Conservation (phyloP, 305 asterid genomes). For the Fraxinus ornus region DNA sequence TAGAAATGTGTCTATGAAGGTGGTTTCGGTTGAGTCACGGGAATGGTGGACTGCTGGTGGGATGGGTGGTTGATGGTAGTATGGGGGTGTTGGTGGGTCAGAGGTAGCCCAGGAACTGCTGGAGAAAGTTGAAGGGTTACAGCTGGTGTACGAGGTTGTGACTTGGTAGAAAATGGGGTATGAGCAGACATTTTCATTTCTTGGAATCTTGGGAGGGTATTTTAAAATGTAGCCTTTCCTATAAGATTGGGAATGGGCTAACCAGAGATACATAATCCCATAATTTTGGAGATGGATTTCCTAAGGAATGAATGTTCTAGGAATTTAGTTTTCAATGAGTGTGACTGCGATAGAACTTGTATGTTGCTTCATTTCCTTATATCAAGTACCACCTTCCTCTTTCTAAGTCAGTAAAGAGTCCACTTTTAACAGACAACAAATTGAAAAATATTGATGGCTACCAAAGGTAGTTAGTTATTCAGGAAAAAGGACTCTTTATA, state of each 20-base stretch:
- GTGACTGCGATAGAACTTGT: not conserved
- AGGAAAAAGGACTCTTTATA: not conserved
- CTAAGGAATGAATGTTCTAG: not conserved
- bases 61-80: not conserved
- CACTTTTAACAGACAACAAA: not conserved
- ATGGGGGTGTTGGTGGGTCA: not conserved
- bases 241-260: not conserved
- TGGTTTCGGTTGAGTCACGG: not conserved
- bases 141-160: not conserved
- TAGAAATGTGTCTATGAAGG: not conserved
- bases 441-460: not conserved
- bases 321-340: not conserved
- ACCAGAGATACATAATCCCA: not conserved
- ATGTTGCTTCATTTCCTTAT: not conserved
- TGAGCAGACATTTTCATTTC: not conserved
- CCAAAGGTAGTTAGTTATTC: not conserved
- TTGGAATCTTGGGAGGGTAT: not conserved
- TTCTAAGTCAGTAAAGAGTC: not conserved
- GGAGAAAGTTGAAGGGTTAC: not conserved
- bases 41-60: not conserved
- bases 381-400: not conserved
- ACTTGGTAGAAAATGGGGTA: not conserved
- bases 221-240: not conserved
- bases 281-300: not conserved
- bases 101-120: not conserved